Evolutionary conservation across 495 filamentous ascomycete species (phyloP), one percentile per base, ranked within the genome.

Genomic region (Aspergillus carlsbadensis): DNA sequence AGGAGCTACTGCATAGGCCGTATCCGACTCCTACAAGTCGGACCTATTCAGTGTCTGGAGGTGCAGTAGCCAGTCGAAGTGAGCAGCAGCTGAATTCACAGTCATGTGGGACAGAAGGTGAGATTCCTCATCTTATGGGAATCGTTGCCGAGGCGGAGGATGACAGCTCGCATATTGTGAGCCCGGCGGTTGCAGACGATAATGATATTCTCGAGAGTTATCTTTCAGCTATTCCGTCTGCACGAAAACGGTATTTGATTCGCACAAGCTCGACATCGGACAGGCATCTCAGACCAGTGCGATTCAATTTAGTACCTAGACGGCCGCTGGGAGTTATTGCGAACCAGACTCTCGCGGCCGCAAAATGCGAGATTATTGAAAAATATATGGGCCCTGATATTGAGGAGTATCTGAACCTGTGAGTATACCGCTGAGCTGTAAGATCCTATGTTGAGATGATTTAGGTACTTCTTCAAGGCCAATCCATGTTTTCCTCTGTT

Each of bases 301-400:
- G 77, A 50, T 90, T 84, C 22, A 84, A 69, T 11, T 72, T 36
- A 1, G 79, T 86, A 13, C 87, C 85, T 5, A 76, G 63, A n/a
- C 63, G 63, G 33, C 70, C 62, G 10, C 52, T 66, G 26, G 67
- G 62, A 29, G 58, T 66, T 18, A 54, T 41, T 21, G 50, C 56
- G 20, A 66, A 67, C 20, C 67, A 68, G 35, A 61, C 64, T 11
- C 58, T 67, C 5, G 60, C 68, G 13, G 66, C 63, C 15, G 42
- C 58, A 34, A 72, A 78, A 40, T 61, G 65, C 11, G 71, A 75
- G 43, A 62, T 73, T 6, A 65, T 78, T 34, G 71, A 74, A 40
- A 71, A 76, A 42, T 66, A 70, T 20, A 46, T 78, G 21, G 73
- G 65, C 1, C 70, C 69, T 6, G 59, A 61, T 18, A 56, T 64